Evolutionary conservation across 257 asterid species (phyloP).

Genomic region (Solanum corneliomulleri): DNA sequence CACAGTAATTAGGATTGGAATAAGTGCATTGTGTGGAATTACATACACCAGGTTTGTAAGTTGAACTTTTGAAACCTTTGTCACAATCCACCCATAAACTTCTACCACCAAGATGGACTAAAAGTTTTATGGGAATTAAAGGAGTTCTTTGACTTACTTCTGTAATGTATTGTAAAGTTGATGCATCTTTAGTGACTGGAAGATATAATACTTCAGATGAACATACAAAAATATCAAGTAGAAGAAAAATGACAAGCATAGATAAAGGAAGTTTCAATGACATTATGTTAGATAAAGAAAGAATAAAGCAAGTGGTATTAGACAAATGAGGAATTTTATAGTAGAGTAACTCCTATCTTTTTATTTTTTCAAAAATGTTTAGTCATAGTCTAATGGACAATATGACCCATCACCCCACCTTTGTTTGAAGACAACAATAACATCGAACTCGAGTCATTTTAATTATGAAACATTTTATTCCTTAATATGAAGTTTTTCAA

Average conservation of each 20-base stretch:
- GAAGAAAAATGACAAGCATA: neutral
- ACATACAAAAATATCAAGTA: neutral
- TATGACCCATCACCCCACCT: neutral
- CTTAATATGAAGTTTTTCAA: fast-evolving
- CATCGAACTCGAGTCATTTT: fast-evolving
- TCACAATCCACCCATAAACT: neutral
- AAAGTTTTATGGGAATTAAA: conserved; percentile 33
- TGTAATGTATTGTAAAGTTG: conserved; percentile 51
- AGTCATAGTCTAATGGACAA: neutral
- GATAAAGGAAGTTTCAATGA: neutral
- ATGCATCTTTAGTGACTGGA: conserved; percentile 40
- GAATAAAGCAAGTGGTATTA: neutral
- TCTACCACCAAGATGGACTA: conserved; percentile 48
- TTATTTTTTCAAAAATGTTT: neutral
- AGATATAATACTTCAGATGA: conserved; percentile 23
- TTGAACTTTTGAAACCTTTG: neutral
- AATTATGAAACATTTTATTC: too few relatives aligned
- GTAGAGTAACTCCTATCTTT: neutral
- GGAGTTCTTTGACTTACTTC: conserved; percentile 49
- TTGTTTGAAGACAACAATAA: neutral
- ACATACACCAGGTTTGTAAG: neutral
- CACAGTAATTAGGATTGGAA: neutral
- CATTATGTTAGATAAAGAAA: neutral
- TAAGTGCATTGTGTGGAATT: neutral
- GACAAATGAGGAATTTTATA: neutral